A percentile compares a stretch with the other conserved stretches of the same genome.
These are phyloP conservation scores for Herpetospermum pedunculosum DNA, from an alignment of 306 rosid genomes.

Conservation along the genomic window DNA sequence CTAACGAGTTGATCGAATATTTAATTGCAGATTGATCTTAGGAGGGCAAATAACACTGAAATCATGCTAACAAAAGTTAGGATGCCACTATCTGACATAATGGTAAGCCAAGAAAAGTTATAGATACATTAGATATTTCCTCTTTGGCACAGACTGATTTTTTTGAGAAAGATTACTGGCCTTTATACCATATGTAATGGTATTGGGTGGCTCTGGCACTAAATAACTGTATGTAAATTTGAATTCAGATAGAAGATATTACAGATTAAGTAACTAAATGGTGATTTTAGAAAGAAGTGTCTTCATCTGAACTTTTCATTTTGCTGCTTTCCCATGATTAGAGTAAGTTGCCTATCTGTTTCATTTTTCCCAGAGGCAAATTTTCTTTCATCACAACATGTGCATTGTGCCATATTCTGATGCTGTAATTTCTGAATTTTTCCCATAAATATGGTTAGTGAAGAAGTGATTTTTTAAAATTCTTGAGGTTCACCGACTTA, in stretches of 20 bases:
- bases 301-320: background rate
- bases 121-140: background rate
- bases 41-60: slow-evolving; percentile 96
- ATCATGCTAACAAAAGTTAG: slow-evolving; percentile 99
- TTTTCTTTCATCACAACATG: background rate
- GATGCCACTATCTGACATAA: slow-evolving; percentile 99
- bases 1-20: background rate
- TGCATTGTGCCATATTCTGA: background rate
- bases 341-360: background rate
- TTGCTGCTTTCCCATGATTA: background rate
- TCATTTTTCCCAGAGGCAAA: background rate
- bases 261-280: background rate
- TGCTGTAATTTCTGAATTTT: background rate
- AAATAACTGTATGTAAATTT: background rate
- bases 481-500: background rate
- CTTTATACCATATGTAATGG: background rate
- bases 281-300: background rate
- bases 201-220: background rate
- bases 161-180: background rate
- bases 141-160: background rate
- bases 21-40: slow-evolving; percentile 65
- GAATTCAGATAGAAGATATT: background rate
- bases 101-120: slow-evolving; percentile 51
- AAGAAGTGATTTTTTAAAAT: background rate
- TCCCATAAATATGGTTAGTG: background rate